Evolutionary conservation across 228 moss, liverwort and hornwort genomes (phyloP).

Genomic region (Sphagnum fallax): DNA sequence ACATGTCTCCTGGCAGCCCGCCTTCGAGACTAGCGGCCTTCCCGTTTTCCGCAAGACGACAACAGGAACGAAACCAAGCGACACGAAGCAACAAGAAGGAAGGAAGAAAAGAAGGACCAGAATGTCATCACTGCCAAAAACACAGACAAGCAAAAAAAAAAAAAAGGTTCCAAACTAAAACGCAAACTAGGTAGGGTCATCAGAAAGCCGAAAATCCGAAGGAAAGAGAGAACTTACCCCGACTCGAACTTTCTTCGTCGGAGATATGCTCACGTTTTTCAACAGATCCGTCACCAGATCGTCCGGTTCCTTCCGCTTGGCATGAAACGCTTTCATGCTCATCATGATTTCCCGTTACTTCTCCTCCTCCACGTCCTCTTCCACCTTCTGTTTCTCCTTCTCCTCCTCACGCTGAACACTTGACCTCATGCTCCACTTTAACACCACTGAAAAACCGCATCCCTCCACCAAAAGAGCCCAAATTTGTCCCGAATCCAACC

Average conservation of each 20-base stretch:
- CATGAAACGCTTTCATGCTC: conserved; percentile 29
- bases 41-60: too few species aligned
- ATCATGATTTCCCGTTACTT: conserved; percentile 11
- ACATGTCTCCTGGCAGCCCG: too few species aligned
- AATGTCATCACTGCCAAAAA: too few species aligned
- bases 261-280: conserved; percentile 55
- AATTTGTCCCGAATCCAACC: too few species aligned
- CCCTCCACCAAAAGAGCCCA: too few species aligned
- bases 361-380: neutral
- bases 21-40: too few species aligned
- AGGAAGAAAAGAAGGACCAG: neutral
- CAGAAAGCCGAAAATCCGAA: neutral
- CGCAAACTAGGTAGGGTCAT: neutral
- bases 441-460: too few species aligned
- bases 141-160: too few species aligned
- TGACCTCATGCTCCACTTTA: too few species aligned
- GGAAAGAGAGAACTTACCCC: conserved; percentile 16
- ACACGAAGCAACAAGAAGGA: neutral
- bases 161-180: neutral
- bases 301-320: conserved; percentile 68
- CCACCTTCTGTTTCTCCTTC: neutral
- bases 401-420: too few species aligned
- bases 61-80: too few species aligned
- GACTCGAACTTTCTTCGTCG: conserved; percentile 38
- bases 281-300: conserved; percentile 57